phyloP scores from a whole-genome alignment of 305 asterid species.

The Caryopteris hybrid region DNA sequence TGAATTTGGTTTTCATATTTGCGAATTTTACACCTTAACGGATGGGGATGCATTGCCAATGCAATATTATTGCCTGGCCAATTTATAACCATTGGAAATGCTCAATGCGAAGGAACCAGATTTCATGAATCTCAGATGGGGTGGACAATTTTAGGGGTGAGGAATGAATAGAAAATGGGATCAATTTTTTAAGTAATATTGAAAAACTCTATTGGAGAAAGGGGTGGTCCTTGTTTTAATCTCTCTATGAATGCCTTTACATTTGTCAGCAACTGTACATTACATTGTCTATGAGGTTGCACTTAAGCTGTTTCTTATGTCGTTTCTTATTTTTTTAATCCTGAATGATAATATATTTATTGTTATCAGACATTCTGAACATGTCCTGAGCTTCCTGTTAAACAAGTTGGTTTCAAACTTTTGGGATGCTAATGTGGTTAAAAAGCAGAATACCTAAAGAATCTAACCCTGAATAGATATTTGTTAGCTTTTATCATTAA shows the following conservation, averaged over 20 bases:
- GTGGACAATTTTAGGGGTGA: neutral
- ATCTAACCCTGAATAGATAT: neutral
- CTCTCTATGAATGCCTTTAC: neutral
- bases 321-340: constrained; percentile 4
- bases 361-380: neutral
- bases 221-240: neutral
- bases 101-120: neutral
- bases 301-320: neutral
- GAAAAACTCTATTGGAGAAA: neutral
- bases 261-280: neutral
- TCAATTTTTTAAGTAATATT: neutral
- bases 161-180: neutral
- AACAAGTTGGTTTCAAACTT: neutral
- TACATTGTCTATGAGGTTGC: neutral
- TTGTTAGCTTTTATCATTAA: neutral
- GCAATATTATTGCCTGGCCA: neutral
- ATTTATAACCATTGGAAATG: neutral
- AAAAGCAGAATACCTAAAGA: neutral
- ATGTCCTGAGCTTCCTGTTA: neutral
- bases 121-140: neutral
- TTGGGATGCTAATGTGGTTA: neutral
- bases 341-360: neutral
- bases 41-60: neutral
- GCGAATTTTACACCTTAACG: neutral
- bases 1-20: neutral